These are phyloP conservation scores for Boletus hoseneyae DNA, from an alignment of 1,284 basidiomycete genomes.

Conservation along the genomic window DNA sequence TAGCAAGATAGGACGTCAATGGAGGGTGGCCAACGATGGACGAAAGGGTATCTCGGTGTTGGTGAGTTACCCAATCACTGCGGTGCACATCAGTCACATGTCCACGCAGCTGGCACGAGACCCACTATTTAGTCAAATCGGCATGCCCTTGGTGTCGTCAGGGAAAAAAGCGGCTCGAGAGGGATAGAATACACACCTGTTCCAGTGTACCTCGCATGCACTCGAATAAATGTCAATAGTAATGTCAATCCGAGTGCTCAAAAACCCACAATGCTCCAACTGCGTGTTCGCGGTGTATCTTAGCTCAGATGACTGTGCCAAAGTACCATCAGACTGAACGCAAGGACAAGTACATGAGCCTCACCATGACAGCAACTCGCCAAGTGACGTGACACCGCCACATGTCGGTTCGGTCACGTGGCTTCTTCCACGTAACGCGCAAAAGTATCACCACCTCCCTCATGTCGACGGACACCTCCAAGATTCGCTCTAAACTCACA, in stretches of 20 bases:
- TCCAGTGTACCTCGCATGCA: constrained; percentile 95
- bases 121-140: constrained; percentile 91
- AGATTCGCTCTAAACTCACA: constrained; percentile 52
- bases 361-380: constrained; percentile 21
- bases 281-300: constrained; percentile 94
- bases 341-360: neutral
- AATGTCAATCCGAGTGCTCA: neutral
- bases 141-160: constrained; percentile 67
- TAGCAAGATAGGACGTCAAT: constrained; percentile 81
- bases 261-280: constrained; percentile 77
- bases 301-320: constrained; percentile 73
- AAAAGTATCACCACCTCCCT: no score
- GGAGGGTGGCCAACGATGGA: constrained; percentile 92
- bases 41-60: constrained; percentile 91
- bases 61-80: constrained; percentile 97
- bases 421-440: neutral
- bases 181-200: constrained; percentile 55
- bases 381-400: constrained; percentile 9
- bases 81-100: constrained; percentile 6
- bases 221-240: constrained; percentile 39
- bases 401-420: constrained; percentile 13
- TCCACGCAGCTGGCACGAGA: constrained; percentile 14
- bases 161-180: neutral
- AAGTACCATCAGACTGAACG: constrained; percentile 8
- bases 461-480: constrained; percentile 56